Conservation (phyloP, 371 early-diverging fungal genomes). For the Rhizopus delemar region DNA sequence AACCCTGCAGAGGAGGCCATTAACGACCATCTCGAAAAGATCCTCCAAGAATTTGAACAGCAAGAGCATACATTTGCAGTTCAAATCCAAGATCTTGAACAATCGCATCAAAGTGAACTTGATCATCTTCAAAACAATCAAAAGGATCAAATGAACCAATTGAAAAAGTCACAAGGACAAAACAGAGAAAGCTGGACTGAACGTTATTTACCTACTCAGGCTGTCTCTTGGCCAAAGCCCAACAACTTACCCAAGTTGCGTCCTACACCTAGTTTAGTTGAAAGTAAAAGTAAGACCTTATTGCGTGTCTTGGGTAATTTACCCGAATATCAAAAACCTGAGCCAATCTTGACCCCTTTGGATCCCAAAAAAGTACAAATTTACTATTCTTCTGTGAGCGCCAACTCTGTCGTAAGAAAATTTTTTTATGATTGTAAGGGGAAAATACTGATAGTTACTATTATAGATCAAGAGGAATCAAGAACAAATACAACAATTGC, state of each 20-base stretch:
- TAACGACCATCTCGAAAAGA: constrained; percentile 76
- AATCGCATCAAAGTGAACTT: constrained; percentile 42
- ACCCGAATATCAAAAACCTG: constrained; percentile 26
- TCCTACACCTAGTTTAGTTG: constrained; percentile 24
- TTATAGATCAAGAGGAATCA: constrained; percentile 48
- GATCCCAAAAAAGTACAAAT: constrained; percentile 49
- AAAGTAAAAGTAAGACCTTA: constrained; percentile 33
- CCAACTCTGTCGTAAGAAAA: constrained; percentile 34
- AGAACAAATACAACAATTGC: constrained; percentile 44
- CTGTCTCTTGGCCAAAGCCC: constrained; percentile 48
- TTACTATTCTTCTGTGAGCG: constrained; percentile 47
- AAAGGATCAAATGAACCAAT: constrained; percentile 32
- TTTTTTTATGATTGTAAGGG: not conserved
- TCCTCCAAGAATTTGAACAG: constrained; percentile 74
- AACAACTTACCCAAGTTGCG: constrained; percentile 14
- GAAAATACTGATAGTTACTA: too few relatives aligned
- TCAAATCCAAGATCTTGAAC: constrained; percentile 40
- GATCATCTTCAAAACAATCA: constrained; percentile 37
- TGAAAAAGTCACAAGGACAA: constrained; percentile 31
- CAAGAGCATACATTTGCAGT: constrained; percentile 43
- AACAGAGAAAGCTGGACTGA: constrained; percentile 32
- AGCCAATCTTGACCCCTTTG: constrained; percentile 38
- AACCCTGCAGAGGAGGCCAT: constrained; percentile 43
- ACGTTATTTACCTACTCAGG: constrained; percentile 43
- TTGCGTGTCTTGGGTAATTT: constrained; percentile 25